Conservation (phyloP, 2,329 filamentous ascomycete species). For the Tolypocladium pustulatum region DNA sequence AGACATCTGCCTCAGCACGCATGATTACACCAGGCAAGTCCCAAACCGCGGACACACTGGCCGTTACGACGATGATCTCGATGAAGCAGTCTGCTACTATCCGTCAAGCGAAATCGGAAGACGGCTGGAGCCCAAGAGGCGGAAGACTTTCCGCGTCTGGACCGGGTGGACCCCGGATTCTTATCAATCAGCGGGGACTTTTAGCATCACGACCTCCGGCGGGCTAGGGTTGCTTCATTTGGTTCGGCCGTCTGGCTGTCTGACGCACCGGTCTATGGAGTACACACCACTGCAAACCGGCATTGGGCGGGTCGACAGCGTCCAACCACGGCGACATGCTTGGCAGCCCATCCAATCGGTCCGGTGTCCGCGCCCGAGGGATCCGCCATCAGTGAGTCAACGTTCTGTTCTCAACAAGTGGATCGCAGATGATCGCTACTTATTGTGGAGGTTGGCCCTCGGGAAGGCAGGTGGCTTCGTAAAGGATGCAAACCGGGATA, state of each 20-base stretch:
- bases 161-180: neutral
- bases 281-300: neutral
- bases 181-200: constrained; percentile 4
- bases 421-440: neutral
- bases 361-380: neutral
- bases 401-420: neutral
- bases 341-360: neutral
- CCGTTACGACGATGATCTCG: neutral
- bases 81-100: neutral
- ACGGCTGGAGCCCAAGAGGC: neutral
- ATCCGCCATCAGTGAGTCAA: neutral
- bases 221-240: neutral
- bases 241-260: neutral
- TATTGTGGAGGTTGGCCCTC: neutral
- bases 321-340: neutral
- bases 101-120: neutral
- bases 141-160: neutral
- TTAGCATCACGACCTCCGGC: neutral
- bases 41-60: neutral
- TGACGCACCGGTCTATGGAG: neutral
- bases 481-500: neutral
- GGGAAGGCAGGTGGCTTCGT: neutral
- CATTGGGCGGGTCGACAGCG: neutral
- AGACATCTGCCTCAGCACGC: neutral
- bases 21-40: neutral